Evolutionary conservation across 2,329 filamentous ascomycete species (phyloP).

Genomic region (Hymenoscyphus fructigenus): DNA sequence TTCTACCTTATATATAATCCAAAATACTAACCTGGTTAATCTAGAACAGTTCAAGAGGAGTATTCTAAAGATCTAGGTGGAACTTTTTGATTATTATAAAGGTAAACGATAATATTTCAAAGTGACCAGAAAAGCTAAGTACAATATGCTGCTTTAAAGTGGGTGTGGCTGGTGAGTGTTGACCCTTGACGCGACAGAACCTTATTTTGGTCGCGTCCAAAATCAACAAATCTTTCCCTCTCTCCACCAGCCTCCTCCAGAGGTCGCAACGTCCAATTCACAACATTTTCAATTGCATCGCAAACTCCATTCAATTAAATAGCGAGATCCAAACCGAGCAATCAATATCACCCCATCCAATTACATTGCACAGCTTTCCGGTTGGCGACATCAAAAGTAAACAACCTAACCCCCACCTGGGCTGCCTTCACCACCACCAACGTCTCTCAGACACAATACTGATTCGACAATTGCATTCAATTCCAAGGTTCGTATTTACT

Average conservation of each 20-base stretch:
- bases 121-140: no score
- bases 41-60: no score
- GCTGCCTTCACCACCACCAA: not conserved
- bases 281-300: not conserved
- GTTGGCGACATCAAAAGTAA: not conserved
- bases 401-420: not conserved
- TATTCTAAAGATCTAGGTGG: no score
- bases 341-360: not conserved
- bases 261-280: not conserved
- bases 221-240: not conserved
- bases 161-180: not conserved
- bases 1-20: no score
- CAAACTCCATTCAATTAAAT: not conserved
- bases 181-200: not conserved
- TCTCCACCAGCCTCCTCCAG: not conserved
- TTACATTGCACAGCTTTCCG: not conserved
- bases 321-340: not conserved
- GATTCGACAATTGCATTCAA: not conserved
- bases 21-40: no score
- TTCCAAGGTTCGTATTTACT: not conserved
- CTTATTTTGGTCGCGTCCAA: slow-evolving; percentile 1
- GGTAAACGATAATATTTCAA: no score
- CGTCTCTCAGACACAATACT: not conserved
- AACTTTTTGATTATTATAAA: no score
- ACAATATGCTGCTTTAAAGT: no score